phyloP scores from a whole-genome alignment of 305 asterid species.

The Rubia occidens region DNA sequence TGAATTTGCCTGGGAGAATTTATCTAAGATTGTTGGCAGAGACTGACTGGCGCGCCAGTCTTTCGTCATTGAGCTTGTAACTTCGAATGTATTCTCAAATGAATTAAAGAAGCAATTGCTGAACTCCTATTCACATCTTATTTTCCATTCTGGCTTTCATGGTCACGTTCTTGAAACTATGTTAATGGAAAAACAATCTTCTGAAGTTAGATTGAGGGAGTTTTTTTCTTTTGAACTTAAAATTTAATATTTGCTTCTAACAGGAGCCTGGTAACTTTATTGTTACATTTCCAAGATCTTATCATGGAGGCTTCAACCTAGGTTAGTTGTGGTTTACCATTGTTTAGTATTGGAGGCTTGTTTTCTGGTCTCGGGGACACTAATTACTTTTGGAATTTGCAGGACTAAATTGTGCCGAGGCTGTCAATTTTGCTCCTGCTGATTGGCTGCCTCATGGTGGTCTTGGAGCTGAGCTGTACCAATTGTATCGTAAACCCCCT shows the following conservation, averaged over 20 bases:
- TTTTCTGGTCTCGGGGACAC: neutral
- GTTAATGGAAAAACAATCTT: neutral
- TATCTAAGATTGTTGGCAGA: neutral
- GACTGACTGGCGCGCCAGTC: neutral
- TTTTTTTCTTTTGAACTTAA: neutral
- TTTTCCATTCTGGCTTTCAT: neutral
- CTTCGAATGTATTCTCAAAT: neutral
- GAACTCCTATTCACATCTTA: neutral
- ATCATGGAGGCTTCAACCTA: constrained; percentile 96
- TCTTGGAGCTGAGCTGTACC: constrained; percentile 88
- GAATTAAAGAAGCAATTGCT: neutral
- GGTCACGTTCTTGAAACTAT: neutral
- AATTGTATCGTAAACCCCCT: constrained; percentile 73
- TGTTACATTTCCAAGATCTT: constrained; percentile 90
- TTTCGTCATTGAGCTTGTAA: neutral
- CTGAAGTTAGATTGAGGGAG: neutral
- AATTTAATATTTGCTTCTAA: constrained; percentile 15
- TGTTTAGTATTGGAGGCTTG: constrained; percentile 7
- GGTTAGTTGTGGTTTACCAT: constrained; percentile 42
- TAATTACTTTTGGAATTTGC: constrained; percentile 23
- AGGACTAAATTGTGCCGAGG: constrained; percentile 99
- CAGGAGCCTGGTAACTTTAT: constrained; percentile 98
- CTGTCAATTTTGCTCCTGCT: constrained; percentile 97
- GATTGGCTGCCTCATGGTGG: constrained; percentile 99
- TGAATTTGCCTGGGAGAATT: neutral